These are phyloP conservation scores for Vicia villosa DNA, from an alignment of 306 rosid genomes.

Conservation along the genomic window DNA sequence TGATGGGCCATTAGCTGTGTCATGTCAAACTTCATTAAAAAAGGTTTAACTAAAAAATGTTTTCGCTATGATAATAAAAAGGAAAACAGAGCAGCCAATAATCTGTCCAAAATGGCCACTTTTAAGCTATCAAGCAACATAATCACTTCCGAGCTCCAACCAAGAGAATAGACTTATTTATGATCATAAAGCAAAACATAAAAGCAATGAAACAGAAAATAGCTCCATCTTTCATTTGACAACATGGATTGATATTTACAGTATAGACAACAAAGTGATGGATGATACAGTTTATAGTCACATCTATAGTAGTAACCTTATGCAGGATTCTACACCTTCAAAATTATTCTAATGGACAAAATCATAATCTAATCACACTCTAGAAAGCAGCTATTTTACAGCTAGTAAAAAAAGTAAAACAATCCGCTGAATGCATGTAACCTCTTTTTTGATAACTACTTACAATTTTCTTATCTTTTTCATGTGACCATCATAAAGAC, in stretches of 20 bases:
- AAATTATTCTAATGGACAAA: conserved; percentile 36
- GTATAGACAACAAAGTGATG: conserved; percentile 36
- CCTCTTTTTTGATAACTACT: conserved; percentile 42
- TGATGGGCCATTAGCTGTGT: background rate
- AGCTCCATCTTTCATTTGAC: conserved; percentile 29
- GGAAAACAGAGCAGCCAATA: background rate
- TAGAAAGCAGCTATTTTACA: conserved; percentile 39
- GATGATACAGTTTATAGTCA: conserved; percentile 29
- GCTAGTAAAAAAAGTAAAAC: conserved; percentile 19
- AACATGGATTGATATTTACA: conserved; percentile 34
- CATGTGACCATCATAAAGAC: conserved; percentile 7
- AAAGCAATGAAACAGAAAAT: conserved; percentile 24
- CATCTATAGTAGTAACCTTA: background rate
- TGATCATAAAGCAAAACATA: background rate
- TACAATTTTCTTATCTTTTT: conserved; percentile 31
- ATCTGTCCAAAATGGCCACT: background rate
- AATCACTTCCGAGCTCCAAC: background rate
- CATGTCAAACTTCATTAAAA: background rate
- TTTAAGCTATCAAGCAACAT: background rate
- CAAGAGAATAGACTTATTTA: background rate
- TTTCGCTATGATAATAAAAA: too few relatives aligned
- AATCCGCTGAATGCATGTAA: conserved; percentile 28
- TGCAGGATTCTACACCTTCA: conserved; percentile 28
- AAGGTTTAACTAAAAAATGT: background rate
- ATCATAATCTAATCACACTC: conserved; percentile 25